Conservation (phyloP, 306 rosid genomes). For the Carpinus fangiana region DNA sequence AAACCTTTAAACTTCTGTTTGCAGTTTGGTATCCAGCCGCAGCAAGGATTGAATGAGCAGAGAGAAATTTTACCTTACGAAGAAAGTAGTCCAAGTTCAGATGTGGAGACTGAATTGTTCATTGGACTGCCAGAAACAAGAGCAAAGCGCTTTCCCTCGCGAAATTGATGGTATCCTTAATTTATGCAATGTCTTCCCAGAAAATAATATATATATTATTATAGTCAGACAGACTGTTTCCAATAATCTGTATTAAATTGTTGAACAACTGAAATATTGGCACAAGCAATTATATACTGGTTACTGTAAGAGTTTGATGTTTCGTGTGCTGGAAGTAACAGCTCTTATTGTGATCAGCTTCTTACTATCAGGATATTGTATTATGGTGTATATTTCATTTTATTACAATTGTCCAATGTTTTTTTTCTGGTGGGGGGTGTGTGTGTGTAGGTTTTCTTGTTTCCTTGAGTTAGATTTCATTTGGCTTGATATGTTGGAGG, state of each 20-base stretch:
- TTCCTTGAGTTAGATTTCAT: not conserved
- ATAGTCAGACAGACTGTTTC: constrained; percentile 17
- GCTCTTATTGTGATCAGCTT: not conserved
- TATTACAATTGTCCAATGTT: not conserved
- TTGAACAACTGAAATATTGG: constrained; percentile 9
- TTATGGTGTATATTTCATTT: constrained; percentile 2
- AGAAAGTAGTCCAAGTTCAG: constrained; percentile 63
- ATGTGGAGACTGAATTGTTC: constrained; percentile 77
- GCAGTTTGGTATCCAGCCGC: constrained; percentile 38
- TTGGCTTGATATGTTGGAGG: not conserved
- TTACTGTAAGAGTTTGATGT: not conserved
- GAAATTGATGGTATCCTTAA: constrained; percentile 11
- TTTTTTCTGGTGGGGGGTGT: too few relatives aligned
- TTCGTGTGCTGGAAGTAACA: not conserved
- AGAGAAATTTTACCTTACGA: constrained; percentile 29
- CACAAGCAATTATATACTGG: constrained; percentile 19
- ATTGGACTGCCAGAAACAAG: constrained; percentile 72
- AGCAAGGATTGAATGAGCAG: constrained; percentile 18
- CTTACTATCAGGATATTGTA: not conserved
- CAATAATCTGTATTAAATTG: constrained; percentile 24
- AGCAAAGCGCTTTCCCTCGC: constrained; percentile 29
- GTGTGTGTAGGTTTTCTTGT: not conserved
- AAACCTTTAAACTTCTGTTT: not conserved
- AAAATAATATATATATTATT: constrained; percentile 21
- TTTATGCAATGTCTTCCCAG: constrained; percentile 19